These are phyloP conservation scores for Cladosporium sp. DNA, from an alignment of 2,329 filamentous ascomycete species.

Conservation along the genomic window DNA sequence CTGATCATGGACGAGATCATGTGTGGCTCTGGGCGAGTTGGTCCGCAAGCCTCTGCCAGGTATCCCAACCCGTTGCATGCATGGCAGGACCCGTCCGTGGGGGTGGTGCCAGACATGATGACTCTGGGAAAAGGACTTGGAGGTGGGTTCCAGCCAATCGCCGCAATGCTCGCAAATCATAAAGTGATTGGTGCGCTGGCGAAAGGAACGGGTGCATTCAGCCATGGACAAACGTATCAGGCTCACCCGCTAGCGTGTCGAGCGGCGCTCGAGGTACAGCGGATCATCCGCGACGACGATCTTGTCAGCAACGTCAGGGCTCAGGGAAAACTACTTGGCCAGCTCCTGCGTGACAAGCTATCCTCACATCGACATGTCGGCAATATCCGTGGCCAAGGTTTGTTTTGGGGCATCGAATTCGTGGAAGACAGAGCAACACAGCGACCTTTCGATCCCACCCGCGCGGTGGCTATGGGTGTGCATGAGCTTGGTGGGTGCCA, in stretches of 20 bases:
- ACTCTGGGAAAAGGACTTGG: constrained; percentile 64
- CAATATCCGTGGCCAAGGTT: constrained; percentile 57
- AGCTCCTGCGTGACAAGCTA: constrained; percentile 42
- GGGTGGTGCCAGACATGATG: constrained; percentile 59
- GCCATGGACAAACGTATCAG: constrained; percentile 62
- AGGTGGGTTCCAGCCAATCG: constrained; percentile 60
- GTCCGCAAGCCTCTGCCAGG: constrained; percentile 34
- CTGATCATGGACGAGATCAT: constrained; percentile 79
- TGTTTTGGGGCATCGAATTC: constrained; percentile 59
- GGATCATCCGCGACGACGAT: constrained; percentile 53
- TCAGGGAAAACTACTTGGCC: constrained; percentile 50
- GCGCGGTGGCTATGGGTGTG: constrained; percentile 45
- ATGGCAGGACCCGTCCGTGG: constrained; percentile 53
- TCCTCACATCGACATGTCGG: constrained; percentile 50
- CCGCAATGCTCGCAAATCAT: constrained; percentile 54
- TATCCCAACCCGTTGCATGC: constrained; percentile 48
- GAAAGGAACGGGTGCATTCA: constrained; percentile 45
- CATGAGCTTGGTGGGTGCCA: constrained; percentile 46
- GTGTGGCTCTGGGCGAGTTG: constrained; percentile 61
- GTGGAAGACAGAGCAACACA: constrained; percentile 53
- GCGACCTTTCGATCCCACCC: constrained; percentile 47
- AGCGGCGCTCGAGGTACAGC: constrained; percentile 60
- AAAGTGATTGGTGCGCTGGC: constrained; percentile 49
- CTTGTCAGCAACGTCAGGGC: constrained; percentile 55
- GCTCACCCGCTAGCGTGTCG: constrained; percentile 57